Evolutionary conservation across 768 basidiomycete genomes (phyloP).

Genomic region (Phanerodontia chrysosporium): DNA sequence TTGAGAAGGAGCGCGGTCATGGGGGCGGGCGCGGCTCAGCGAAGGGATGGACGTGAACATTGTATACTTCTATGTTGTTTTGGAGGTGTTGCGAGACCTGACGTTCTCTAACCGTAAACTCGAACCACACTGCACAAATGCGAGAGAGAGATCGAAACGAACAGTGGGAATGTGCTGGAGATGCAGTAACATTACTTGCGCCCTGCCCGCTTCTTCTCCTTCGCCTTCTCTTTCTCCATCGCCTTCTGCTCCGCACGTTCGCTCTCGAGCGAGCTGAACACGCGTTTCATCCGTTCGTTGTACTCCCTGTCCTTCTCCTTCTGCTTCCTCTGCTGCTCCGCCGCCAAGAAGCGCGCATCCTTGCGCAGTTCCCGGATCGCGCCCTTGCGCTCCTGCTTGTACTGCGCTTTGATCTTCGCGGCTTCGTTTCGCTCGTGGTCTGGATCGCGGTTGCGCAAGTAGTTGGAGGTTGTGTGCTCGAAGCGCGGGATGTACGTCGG

Average conservation of each 20-base stretch:
- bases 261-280: conserved; percentile 69
- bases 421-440: conserved; percentile 88
- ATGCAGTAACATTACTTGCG: conserved; percentile 48
- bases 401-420: conserved; percentile 74
- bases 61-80: neutral
- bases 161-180: neutral
- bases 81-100: neutral
- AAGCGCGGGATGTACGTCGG: conserved; percentile 93
- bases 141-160: neutral
- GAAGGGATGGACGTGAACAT: conserved; percentile 51
- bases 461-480: conserved; percentile 69
- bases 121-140: too few species aligned
- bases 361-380: conserved; percentile 95
- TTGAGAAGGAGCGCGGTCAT: conserved; percentile 80
- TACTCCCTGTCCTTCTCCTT: conserved; percentile 81
- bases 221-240: conserved; percentile 78
- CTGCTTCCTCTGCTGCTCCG: conserved; percentile 81
- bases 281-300: conserved; percentile 78
- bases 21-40: conserved; percentile 78
- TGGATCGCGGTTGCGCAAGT: conserved; percentile 79
- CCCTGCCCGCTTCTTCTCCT: conserved; percentile 73
- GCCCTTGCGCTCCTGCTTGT: conserved; percentile 95
- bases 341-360: conserved; percentile 90
- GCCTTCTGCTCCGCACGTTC: conserved; percentile 96
- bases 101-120: too few species aligned